Evolutionary conservation across 176 grass and related monocot species (phyloP).

Genomic region (Olyra latifolia): DNA sequence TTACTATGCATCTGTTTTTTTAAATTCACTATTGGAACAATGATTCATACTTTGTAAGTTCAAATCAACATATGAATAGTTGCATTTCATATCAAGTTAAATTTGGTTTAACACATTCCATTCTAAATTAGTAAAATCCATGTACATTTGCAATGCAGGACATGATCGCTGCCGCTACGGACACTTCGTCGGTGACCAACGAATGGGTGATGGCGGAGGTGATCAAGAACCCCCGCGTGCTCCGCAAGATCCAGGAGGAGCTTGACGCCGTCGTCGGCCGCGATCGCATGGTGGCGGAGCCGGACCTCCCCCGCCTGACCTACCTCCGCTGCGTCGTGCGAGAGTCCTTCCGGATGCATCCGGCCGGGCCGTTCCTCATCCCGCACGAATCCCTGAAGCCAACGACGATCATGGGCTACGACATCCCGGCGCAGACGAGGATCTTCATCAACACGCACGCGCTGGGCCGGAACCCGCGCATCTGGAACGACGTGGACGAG

Average conservation of each 20-base stretch:
- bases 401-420: conserved; percentile 81
- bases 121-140: no score
- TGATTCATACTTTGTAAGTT: not conserved
- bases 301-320: conserved; percentile 56
- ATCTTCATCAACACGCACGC: conserved; percentile 94
- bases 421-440: conserved; percentile 71
- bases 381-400: conserved; percentile 72
- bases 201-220: conserved; percentile 97
- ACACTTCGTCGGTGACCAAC: conserved; percentile 74
- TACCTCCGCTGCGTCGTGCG: conserved; percentile 83
- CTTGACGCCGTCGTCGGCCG: conserved; percentile 60
- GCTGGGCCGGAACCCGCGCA: conserved; percentile 68
- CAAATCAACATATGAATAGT: not conserved
- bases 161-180: conserved; percentile 81
- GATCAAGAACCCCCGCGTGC: conserved; percentile 78
- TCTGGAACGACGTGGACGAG: conserved; percentile 62
- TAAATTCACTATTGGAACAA: not conserved
- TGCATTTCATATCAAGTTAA: no score
- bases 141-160: conserved; percentile 39
- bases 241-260: conserved; percentile 66
- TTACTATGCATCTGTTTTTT: conserved; percentile 16
- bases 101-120: no score
- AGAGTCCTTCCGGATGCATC: conserved; percentile 90
- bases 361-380: conserved; percentile 73
- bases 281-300: conserved; percentile 59